Evolutionary conservation across 805 yeast species (phyloP), one percentile per base, ranked within the genome.

Genomic region (Teunomyces lycoperdinae): DNA sequence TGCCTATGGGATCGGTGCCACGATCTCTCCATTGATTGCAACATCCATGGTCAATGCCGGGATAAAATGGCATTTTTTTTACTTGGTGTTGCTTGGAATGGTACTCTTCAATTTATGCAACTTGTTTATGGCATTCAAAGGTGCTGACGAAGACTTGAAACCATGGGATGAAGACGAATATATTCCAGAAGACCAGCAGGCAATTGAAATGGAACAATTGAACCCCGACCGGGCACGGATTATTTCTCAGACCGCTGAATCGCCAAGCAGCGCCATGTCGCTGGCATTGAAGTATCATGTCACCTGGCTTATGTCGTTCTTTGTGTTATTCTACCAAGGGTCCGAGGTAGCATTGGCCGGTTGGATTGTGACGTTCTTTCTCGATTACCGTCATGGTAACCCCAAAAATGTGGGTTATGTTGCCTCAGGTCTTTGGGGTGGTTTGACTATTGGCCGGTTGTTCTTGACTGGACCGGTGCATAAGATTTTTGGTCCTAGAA

Each of bases 381-480:
- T 81, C 36, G 77, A 74, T 24, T 77, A 81, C 45, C 76, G 86
- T 48, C 64, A 73, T 11, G 81, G 81, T 13, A 66, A 70, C 43
- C 68, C 68, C 29, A 55, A 68, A 1, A 60, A 68, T 16, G 78
- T 81, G 58, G 85, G 89, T 7, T 83, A 79, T 56, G 80, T 84
- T 10, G 81, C 85, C 0, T 77, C 89, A 4, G 84, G 87, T 11
- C 85, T 77, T 58, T 85, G 90, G 90, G 76, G 77, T 20, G 92
- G 92, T 0, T 61, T 85, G 16, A 82, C 90, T 0, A 50, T 76
- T 11, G 92, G 92, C 0, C 68, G 92, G 50, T 63, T 85, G 39
- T 52, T 70, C 3, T 63, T 85, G 7, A 78, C 81, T 0, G 63
- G 71, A 14, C 52, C 60, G 1, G 54, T 74, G 10, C 72, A 73